Evolutionary conservation across 192 early-diverging fungal species (phyloP), one percentile per base, ranked within the genome.

Genomic region (Coemansia sp.): DNA sequence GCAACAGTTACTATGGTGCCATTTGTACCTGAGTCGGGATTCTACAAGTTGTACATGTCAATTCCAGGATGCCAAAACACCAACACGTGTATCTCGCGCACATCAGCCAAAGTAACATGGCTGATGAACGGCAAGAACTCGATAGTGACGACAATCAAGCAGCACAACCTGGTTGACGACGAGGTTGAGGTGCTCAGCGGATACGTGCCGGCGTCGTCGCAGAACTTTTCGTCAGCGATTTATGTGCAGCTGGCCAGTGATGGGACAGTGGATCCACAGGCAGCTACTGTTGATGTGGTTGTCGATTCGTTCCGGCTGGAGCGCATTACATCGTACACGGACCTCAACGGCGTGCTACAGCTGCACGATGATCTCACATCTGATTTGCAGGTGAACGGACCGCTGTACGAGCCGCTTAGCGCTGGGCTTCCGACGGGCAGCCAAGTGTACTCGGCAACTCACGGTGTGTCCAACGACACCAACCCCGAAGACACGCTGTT

Each of bases 61-160:
- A 76, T 85, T 5, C 87, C 86, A n/a, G 82, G 75, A 5, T 89
- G 87, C 61, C 74, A 84, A 50, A 72, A 77, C 64, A 69, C 74
- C 31, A 84, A 78, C 68, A 80, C 79, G 8, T 84, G 82, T 23
- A 10, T 12, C 17, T 52, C 44, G 48, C 77, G 82, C 37, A 64
- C 68, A 3, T 61, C 68, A 3, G 82, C 65, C 44, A 61, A 60
- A 9, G 71, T 73, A 4, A 49, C 55, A 15, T 58, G 76, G 25
- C 56, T 42, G 31, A 67, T 66, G 59, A 66, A 66, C 20, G 34
- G 48, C 58, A 58, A 64, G 52, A 53, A 28, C 36, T 58, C 72
- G 5, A 20, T 69, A 11, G 61, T 66, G 2, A 26, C 74, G 1
- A 78, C 81, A 2, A 53, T 87, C 10, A 48, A 60, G 9, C 85